phyloP scores from a whole-genome alignment of 108 stramenopile genomes.

The Pseudonitzschia pungens region DNA sequence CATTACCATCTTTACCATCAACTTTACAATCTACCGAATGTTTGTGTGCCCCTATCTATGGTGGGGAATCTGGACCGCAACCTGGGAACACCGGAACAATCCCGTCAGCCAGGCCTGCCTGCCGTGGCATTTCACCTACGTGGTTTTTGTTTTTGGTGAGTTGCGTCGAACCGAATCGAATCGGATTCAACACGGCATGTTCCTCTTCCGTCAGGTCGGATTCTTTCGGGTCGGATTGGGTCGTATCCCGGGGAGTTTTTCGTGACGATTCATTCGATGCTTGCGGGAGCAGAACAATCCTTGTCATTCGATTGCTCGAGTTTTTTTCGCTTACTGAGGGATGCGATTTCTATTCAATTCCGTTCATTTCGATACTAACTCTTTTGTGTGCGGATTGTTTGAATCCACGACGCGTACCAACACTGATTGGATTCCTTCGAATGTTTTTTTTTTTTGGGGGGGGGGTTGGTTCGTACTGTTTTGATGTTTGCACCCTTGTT shows the following conservation, averaged over 20 bases:
- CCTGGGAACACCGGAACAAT: slow-evolving; percentile 20
- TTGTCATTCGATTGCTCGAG: too few species aligned
- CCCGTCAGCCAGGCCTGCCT: slow-evolving; percentile 37
- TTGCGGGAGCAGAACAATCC: too few species aligned
- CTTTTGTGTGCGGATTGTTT: too few species aligned
- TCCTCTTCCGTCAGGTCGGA: too few species aligned
- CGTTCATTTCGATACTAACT: too few species aligned
- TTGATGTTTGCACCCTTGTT: not conserved
- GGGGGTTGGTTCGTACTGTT: not conserved
- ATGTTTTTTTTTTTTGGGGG: not conserved
- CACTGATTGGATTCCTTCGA: not conserved
- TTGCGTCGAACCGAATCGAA: not conserved
- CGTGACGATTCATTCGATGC: too few species aligned
- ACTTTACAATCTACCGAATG: slow-evolving; percentile 52
- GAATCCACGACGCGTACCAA: too few species aligned
- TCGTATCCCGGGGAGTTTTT: too few species aligned
- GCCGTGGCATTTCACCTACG: slow-evolving; percentile 44
- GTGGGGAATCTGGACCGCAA: slow-evolving; percentile 32
- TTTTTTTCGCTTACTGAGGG: too few species aligned
- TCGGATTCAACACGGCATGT: too few species aligned
- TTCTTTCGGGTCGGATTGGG: too few species aligned
- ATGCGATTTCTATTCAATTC: too few species aligned
- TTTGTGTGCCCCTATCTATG: slow-evolving; percentile 46
- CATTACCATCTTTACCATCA: slow-evolving; percentile 39
- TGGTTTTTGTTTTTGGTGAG: slow-evolving; percentile 36